phyloP scores from a whole-genome alignment of 176 grass and related monocot genomes.

The Rhynchospora breviuscula region DNA sequence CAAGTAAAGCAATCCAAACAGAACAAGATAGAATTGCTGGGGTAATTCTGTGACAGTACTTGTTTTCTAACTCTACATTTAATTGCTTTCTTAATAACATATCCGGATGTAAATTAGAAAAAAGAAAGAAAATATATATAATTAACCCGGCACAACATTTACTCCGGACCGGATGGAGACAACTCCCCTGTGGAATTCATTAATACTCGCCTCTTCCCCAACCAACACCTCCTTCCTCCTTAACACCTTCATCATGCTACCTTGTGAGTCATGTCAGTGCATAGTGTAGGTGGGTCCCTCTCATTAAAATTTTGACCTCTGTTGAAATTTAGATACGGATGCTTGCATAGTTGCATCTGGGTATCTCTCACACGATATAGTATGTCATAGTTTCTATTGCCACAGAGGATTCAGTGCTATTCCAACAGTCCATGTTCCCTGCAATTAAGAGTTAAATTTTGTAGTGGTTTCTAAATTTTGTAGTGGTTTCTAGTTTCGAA shows the following conservation, averaged over 20 bases:
- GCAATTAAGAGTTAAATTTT: background rate
- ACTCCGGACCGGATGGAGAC: background rate
- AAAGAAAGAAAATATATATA: background rate
- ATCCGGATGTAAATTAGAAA: background rate
- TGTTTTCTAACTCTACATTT: too few species aligned
- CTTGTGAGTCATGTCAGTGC: slow-evolving; percentile 6
- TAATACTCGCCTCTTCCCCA: slow-evolving; percentile 6
- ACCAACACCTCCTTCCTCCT: slow-evolving; percentile 15
- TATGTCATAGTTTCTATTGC: background rate
- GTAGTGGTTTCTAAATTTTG: too few species aligned
- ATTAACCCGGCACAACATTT: background rate
- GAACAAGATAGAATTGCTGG: too few species aligned
- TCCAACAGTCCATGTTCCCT: background rate
- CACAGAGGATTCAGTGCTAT: background rate
- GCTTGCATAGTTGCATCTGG: too few species aligned
- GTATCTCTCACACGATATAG: background rate
- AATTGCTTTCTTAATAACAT: too few species aligned
- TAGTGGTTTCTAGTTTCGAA: too few species aligned
- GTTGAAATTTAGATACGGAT: too few species aligned
- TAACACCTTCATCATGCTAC: slow-evolving; percentile 3
- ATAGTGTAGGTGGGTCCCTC: background rate
- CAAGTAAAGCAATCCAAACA: too few species aligned
- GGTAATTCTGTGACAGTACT: too few species aligned
- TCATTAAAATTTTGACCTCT: background rate
- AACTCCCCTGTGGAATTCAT: slow-evolving; percentile 14